Conservation (phyloP, 163 green algal genomes). For the Scenedesmus sp. region DNA sequence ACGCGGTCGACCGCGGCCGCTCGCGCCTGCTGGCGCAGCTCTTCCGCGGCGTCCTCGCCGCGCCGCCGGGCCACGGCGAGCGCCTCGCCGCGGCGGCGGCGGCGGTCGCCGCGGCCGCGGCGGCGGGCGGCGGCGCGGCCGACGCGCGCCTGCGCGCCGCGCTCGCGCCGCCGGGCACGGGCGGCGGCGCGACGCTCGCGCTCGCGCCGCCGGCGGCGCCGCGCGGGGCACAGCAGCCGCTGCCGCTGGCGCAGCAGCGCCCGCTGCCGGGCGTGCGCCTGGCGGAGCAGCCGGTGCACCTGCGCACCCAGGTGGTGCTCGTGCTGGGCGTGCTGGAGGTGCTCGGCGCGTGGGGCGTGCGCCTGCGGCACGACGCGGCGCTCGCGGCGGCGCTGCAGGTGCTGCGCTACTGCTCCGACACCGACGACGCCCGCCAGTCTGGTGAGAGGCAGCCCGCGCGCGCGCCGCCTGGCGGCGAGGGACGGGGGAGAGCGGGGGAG, state of each 20-base stretch:
- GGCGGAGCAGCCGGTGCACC: slow-evolving; percentile 21
- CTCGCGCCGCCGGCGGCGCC: neutral
- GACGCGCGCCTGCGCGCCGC: too few species aligned
- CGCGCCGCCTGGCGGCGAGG: too few species aligned
- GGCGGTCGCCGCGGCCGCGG: neutral
- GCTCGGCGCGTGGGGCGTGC: slow-evolving; percentile 17
- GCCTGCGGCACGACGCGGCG: slow-evolving; percentile 24
- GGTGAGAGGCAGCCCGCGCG: slow-evolving; percentile 30
- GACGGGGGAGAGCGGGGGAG: too few species aligned
- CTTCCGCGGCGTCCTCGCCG: slow-evolving; percentile 14
- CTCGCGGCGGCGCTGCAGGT: slow-evolving; percentile 37
- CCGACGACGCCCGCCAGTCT: slow-evolving; percentile 23
- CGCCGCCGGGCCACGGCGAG: neutral
- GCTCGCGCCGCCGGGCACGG: too few species aligned
- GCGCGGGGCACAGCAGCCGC: neutral
- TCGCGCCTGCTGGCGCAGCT: slow-evolving; percentile 25
- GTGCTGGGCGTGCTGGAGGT: slow-evolving; percentile 28
- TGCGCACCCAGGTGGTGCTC: slow-evolving; percentile 25
- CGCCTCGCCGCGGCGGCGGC: neutral
- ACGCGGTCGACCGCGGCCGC: slow-evolving; percentile 1
- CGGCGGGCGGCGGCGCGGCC: neutral
- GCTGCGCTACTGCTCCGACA: slow-evolving; percentile 31
- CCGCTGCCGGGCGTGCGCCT: slow-evolving; percentile 16
- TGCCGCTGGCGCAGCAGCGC: slow-evolving; percentile 8
- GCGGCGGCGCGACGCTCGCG: neutral